Evolutionary conservation across 192 early-diverging fungal genomes (phyloP).

Genomic region (Radiomyces spectabilis): DNA sequence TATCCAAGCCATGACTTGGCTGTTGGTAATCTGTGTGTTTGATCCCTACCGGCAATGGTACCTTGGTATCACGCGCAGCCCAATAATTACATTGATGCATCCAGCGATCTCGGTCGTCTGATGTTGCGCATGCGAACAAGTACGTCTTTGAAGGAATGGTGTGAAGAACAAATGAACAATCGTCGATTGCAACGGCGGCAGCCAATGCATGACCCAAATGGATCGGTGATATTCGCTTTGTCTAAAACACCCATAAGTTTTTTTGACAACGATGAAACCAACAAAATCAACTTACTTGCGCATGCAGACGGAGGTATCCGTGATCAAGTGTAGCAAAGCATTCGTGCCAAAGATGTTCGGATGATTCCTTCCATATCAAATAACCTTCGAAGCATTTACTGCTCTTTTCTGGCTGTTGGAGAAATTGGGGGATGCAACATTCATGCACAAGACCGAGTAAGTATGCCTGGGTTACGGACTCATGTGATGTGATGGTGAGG

Average conservation of each 20-base stretch:
- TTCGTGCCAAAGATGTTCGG: too few species aligned
- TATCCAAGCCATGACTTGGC: not conserved
- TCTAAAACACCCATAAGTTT: not conserved
- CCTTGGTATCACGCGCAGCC: constrained; percentile 6
- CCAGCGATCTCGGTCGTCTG: constrained; percentile 1
- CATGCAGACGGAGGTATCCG: too few species aligned
- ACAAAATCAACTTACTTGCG: too few species aligned
- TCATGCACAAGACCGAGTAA: too few species aligned
- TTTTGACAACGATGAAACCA: not conserved
- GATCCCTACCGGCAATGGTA: too few species aligned
- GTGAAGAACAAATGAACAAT: constrained; percentile 2
- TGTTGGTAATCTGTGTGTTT: not conserved
- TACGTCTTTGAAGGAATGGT: not conserved
- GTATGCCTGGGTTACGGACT: too few species aligned
- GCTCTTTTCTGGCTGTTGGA: too few species aligned
- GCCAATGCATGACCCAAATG: constrained; percentile 5
- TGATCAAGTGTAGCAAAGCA: too few species aligned
- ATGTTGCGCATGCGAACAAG: constrained; percentile 9
- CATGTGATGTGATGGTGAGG: too few species aligned
- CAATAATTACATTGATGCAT: constrained; percentile 2
- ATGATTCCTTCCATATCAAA: too few species aligned
- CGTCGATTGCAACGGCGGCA: not conserved
- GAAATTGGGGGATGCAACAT: too few species aligned
- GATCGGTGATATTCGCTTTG: not conserved
- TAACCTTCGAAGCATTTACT: too few species aligned